phyloP scores from a whole-genome alignment of 1,284 basidiomycete genomes.

The Melampsora abietis-canadensis region DNA sequence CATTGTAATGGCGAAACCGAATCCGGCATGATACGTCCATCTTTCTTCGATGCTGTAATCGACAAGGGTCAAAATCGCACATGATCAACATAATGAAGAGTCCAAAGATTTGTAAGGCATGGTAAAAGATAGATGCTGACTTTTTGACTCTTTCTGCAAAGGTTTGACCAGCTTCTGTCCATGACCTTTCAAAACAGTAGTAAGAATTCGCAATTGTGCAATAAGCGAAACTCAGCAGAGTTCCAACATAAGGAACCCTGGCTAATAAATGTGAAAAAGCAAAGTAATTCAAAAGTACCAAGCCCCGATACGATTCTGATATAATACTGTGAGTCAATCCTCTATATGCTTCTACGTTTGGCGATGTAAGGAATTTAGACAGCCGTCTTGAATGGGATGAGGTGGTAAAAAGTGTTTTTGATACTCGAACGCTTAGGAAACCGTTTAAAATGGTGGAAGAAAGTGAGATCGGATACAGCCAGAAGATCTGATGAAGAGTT shows the following conservation, averaged over 20 bases:
- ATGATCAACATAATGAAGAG: too few relatives aligned
- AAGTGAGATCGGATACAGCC: constrained; percentile 3
- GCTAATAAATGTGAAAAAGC: background rate
- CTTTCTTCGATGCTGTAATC: background rate
- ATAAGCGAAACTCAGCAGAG: background rate
- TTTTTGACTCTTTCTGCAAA: constrained; percentile 1
- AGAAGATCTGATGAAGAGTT: background rate
- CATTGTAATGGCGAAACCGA: background rate
- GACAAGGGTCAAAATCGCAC: too few relatives aligned
- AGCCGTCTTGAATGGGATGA: background rate
- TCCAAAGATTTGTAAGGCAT: too few relatives aligned
- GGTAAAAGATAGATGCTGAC: background rate
- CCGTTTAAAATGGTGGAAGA: background rate
- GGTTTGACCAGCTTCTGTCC: background rate
- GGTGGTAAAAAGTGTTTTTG: background rate
- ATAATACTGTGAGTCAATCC: background rate
- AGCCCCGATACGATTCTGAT: background rate
- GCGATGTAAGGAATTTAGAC: background rate
- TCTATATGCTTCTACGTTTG: constrained; percentile 2
- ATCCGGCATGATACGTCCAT: constrained; percentile 3
- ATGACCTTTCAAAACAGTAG: background rate
- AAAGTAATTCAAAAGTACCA: constrained; percentile 1
- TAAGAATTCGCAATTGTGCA: constrained; percentile 1
- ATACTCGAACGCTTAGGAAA: background rate
- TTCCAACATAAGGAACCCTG: constrained; percentile 1